A percentile compares a stretch with the other conserved stretches of the same genome.
These are phyloP conservation scores for Panaeolus cyanescens DNA, from an alignment of 768 basidiomycete species.

Conservation along the genomic window DNA sequence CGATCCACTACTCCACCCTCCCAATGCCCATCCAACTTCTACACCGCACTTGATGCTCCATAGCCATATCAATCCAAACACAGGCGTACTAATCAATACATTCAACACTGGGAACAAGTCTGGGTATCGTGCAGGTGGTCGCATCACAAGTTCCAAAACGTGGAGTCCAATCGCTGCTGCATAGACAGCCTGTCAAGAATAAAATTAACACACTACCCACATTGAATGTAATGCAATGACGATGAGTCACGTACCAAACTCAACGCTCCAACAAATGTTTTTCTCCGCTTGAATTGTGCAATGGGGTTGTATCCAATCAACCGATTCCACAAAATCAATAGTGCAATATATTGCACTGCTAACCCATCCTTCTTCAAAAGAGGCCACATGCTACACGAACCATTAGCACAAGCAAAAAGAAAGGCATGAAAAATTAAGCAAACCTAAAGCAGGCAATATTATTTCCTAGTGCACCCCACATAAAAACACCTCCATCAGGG, in stretches of 20 bases:
- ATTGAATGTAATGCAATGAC: conserved; percentile 3
- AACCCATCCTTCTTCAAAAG: conserved; percentile 79
- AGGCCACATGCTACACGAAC: conserved; percentile 84
- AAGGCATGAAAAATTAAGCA: conserved; percentile 20
- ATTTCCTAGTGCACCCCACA: conserved; percentile 74
- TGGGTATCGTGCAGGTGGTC: conserved; percentile 77
- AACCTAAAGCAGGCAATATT: conserved; percentile 91
- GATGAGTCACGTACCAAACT: conserved; percentile 45
- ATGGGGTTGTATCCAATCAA: conserved; percentile 74
- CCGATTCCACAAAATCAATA: conserved; percentile 79
- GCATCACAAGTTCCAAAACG: conserved; percentile 57
- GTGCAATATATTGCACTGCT: conserved; percentile 69
- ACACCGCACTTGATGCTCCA: conserved; percentile 87
- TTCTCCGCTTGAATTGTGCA: conserved; percentile 35
- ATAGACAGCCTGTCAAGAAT: conserved; percentile 53
- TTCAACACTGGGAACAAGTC: conserved; percentile 88
- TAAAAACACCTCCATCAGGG: conserved; percentile 60
- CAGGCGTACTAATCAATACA: conserved; percentile 75
- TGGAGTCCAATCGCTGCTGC: conserved; percentile 57
- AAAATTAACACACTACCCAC: conserved; percentile 4
- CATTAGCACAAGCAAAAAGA: conserved; percentile 4
- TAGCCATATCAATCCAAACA: conserved; percentile 83
- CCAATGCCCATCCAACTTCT: conserved; percentile 80
- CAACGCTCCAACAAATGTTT: conserved; percentile 53
- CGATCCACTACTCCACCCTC: conserved; percentile 33